Evolutionary conservation across 208 protist species (phyloP).

Genomic region (Hexamita inflata): DNA sequence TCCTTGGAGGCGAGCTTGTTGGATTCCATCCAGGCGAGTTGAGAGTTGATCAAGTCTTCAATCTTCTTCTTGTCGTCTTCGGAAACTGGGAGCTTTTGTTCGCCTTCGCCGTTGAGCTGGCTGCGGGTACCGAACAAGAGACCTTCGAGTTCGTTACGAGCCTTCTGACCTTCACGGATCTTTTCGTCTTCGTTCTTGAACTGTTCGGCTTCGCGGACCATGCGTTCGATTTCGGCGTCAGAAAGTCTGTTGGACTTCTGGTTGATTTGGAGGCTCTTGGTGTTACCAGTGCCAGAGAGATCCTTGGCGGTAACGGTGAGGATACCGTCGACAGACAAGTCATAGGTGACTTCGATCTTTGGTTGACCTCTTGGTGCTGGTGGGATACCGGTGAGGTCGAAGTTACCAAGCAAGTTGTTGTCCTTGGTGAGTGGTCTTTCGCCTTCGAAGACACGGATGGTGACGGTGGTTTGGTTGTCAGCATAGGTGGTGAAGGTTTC

Average conservation of each 20-base stretch:
- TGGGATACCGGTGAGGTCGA: conserved; percentile 81
- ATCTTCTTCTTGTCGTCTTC: conserved; percentile 27
- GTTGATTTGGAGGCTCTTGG: conserved; percentile 70
- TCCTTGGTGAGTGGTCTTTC: conserved; percentile 89
- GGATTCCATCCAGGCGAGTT: conserved; percentile 28
- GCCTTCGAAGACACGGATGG: conserved; percentile 87
- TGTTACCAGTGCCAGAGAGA: conserved; percentile 65
- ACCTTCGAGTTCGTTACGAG: conserved; percentile 33
- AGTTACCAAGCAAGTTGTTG: conserved; percentile 85
- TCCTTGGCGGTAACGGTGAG: conserved; percentile 82
- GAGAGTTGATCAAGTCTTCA: conserved; percentile 25
- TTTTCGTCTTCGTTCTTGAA: conserved; percentile 30
- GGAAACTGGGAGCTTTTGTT: conserved; percentile 3
- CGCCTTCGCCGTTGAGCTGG: neutral
- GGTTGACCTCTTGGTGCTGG: conserved; percentile 53
- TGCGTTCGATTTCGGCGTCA: conserved; percentile 38
- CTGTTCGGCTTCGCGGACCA: conserved; percentile 32
- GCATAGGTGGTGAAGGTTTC: conserved; percentile 73
- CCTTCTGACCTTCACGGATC: conserved; percentile 25
- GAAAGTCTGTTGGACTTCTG: conserved; percentile 47
- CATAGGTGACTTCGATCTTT: conserved; percentile 80
- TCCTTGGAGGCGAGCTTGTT: conserved; percentile 28
- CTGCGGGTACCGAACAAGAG: conserved; percentile 18
- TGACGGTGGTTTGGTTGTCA: conserved; percentile 68
- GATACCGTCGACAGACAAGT: conserved; percentile 87